phyloP scores from a whole-genome alignment of 495 filamentous ascomycete species.

The Aspergillus olivimuriae region DNA sequence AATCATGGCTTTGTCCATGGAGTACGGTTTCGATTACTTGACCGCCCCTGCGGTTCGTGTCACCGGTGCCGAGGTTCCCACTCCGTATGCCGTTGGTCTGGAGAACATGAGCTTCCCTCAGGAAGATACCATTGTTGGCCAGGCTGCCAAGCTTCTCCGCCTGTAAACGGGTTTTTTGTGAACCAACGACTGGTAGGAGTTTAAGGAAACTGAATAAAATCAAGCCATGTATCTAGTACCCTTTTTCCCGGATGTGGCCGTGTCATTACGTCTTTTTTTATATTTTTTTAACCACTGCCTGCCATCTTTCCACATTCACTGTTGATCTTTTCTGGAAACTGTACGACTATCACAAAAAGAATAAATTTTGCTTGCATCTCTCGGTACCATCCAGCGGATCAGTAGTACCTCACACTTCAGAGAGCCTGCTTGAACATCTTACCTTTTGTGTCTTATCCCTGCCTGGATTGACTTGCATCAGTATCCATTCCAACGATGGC shows the following conservation, averaged over 20 bases:
- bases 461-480: too few species aligned
- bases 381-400: neutral
- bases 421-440: too few species aligned
- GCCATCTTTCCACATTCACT: conserved; percentile 12
- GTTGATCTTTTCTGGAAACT: conserved; percentile 25
- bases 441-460: too few species aligned
- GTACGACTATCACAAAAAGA: conserved; percentile 35
- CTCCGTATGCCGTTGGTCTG: conserved; percentile 80
- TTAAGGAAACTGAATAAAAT: conserved; percentile 21
- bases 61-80: conserved; percentile 93
- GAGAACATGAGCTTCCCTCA: conserved; percentile 91
- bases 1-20: conserved; percentile 89
- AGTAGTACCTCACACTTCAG: too few species aligned
- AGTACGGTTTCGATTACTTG: conserved; percentile 97
- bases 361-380: conserved; percentile 12
- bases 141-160: conserved; percentile 76
- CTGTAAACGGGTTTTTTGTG: conserved; percentile 44
- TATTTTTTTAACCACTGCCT: neutral
- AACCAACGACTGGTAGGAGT: conserved; percentile 5
- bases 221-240: conserved; percentile 30
- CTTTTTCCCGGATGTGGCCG: conserved; percentile 12
- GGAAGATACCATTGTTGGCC: conserved; percentile 73
- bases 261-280: neutral
- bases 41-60: conserved; percentile 87
- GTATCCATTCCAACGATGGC: too few species aligned